Conservation (phyloP, 371 early-diverging fungal genomes). For the Conidiobolus coronatus region DNA sequence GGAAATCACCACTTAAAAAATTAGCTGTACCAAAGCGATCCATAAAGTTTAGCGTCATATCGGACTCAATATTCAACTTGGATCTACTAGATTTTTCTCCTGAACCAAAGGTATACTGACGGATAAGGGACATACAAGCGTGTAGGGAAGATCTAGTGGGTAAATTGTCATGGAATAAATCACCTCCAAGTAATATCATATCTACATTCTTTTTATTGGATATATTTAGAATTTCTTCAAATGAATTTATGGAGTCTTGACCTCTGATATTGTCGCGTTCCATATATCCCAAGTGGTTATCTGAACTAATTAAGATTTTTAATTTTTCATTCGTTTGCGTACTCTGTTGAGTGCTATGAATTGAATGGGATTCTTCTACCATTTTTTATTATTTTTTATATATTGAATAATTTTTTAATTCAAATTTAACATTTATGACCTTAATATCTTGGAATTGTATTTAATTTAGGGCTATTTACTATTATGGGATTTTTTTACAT, state of each 20-base stretch:
- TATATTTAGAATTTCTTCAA: constrained; percentile 80
- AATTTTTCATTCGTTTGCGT: constrained; percentile 7
- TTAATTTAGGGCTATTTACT: too few relatives aligned
- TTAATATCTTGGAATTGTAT: too few relatives aligned
- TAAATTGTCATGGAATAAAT: constrained; percentile 95
- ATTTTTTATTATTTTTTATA: too few relatives aligned
- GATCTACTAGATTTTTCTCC: too few relatives aligned
- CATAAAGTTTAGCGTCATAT: constrained; percentile 47
- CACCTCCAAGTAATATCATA: constrained; percentile 93
- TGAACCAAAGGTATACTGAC: constrained; percentile 62
- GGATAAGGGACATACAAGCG: constrained; percentile 48
- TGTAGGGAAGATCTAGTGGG: constrained; percentile 74
- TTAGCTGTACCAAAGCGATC: constrained; percentile 43
- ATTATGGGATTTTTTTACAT: too few relatives aligned
- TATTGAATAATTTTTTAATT: too few relatives aligned
- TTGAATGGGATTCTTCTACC: too few relatives aligned
- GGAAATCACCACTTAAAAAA: constrained; percentile 72
- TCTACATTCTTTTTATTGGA: constrained; percentile 56
- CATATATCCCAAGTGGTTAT: constrained; percentile 94
- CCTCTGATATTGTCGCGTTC: constrained; percentile 87
- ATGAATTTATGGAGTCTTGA: constrained; percentile 77
- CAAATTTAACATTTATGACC: too few relatives aligned
- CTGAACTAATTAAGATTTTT: constrained; percentile 69
- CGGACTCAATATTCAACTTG: constrained; percentile 42
- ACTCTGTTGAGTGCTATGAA: too few relatives aligned